Conservation (phyloP, 225 moss, liverwort and hornwort species). For the Neckera pumila region DNA sequence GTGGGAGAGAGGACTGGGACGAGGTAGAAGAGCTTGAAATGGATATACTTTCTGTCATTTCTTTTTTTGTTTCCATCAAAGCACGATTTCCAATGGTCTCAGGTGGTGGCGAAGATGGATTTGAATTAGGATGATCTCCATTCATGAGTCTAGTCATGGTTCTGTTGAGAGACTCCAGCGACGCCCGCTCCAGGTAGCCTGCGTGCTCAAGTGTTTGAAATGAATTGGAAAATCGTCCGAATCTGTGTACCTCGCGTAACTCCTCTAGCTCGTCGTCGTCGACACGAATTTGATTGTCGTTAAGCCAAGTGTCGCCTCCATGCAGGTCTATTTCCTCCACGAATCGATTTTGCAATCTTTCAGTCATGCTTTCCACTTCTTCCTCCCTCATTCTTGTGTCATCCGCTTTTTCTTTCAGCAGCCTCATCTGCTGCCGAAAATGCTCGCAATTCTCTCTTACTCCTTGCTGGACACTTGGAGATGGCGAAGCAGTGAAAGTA, state of each 20-base stretch:
- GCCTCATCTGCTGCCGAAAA: slow-evolving; percentile 63
- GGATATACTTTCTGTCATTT: slow-evolving; percentile 29
- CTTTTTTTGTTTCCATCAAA: neutral
- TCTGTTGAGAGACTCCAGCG: slow-evolving; percentile 22
- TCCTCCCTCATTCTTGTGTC: slow-evolving; percentile 49
- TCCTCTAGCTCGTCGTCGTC: neutral
- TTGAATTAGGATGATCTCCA: neutral
- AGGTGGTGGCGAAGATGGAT: neutral
- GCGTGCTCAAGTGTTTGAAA: neutral
- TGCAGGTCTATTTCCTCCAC: slow-evolving; percentile 13
- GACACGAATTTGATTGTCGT: neutral
- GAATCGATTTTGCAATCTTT: slow-evolving; percentile 11
- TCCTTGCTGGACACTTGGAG: slow-evolving; percentile 4
- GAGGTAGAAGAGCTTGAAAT: slow-evolving; percentile 48
- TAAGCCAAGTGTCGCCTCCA: neutral
- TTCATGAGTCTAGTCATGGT: slow-evolving; percentile 28
- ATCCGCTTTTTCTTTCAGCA: slow-evolving; percentile 52
- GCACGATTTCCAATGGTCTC: neutral
- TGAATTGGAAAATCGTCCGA: neutral
- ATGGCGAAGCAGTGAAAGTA: neutral
- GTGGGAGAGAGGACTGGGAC: slow-evolving; percentile 65
- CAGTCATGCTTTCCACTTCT: slow-evolving; percentile 26
- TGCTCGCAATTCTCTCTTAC: slow-evolving; percentile 70
- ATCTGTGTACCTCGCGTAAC: neutral
- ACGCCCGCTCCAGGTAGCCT: slow-evolving; percentile 1